Evolutionary conservation across 257 asterid species (phyloP).

Genomic region (Solanum tarijense): DNA sequence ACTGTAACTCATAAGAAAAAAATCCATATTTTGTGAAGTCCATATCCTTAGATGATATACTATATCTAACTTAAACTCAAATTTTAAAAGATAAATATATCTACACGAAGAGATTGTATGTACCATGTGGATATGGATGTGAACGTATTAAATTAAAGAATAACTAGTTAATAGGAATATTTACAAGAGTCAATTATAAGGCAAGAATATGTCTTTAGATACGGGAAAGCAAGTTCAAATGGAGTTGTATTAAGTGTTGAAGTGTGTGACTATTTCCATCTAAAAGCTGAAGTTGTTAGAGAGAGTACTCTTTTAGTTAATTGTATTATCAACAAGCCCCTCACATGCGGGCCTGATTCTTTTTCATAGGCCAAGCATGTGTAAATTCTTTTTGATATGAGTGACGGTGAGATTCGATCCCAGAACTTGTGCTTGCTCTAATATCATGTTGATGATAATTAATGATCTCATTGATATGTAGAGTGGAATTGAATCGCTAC

Average conservation of each 20-base stretch:
- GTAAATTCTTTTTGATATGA: not conserved
- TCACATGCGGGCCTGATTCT: not conserved
- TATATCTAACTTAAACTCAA: not conserved
- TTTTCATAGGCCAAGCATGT: slow-evolving; percentile 21
- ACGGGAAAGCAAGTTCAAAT: slow-evolving; percentile 34
- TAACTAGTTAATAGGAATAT: too few relatives aligned
- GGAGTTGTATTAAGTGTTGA: slow-evolving; percentile 22
- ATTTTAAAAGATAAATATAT: not conserved
- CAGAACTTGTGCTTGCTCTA: not conserved
- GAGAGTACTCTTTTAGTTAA: not conserved
- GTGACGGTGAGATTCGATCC: not conserved
- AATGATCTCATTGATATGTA: slow-evolving; percentile 32
- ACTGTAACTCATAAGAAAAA: not conserved
- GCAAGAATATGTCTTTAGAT: not conserved
- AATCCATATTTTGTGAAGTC: not conserved
- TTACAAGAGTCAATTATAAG: not conserved
- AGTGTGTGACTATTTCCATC: not conserved
- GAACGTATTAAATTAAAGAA: not conserved
- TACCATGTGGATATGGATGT: not conserved
- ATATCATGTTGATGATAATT: slow-evolving; percentile 21
- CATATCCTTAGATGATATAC: not conserved
- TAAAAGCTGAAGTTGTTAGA: not conserved
- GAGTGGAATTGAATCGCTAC: not conserved
- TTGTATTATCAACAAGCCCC: fast-evolving
- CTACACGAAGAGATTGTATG: not conserved